Evolutionary conservation across 768 basidiomycete species (phyloP).

Genomic region (Mycena indigotica): DNA sequence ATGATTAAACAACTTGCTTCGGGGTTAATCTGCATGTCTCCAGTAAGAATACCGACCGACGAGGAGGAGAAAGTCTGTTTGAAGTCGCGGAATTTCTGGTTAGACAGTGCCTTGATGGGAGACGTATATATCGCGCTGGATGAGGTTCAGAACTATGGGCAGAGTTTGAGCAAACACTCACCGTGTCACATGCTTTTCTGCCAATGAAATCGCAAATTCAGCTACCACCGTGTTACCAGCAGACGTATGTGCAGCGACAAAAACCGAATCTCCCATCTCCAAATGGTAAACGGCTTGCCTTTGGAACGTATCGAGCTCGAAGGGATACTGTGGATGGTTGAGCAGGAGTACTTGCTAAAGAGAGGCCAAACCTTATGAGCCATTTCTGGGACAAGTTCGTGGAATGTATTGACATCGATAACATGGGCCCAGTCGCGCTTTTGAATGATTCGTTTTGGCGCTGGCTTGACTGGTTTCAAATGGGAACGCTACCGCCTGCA

Average conservation of each 20-base stretch:
- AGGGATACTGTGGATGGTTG: slow-evolving; percentile 75
- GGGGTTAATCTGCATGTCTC: slow-evolving; percentile 98
- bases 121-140: slow-evolving; percentile 95
- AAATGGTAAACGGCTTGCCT: slow-evolving; percentile 98
- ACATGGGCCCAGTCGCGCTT: slow-evolving; percentile 99
- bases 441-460: slow-evolving; percentile 49
- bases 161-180: slow-evolving; percentile 33
- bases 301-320: slow-evolving; percentile 97
- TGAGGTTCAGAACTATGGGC: slow-evolving; percentile 17
- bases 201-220: slow-evolving; percentile 96
- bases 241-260: slow-evolving; percentile 99
- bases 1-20: slow-evolving; percentile 97
- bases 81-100: slow-evolving; percentile 99
- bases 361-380: slow-evolving; percentile 72
- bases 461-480: slow-evolving; percentile 54
- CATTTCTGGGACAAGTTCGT: slow-evolving; percentile 94
- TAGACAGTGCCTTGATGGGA: slow-evolving; percentile 97
- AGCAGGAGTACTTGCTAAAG: background rate
- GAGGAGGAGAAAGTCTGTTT: slow-evolving; percentile 91
- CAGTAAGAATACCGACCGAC: slow-evolving; percentile 94
- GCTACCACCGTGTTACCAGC: slow-evolving; percentile 99
- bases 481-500: slow-evolving; percentile 65
- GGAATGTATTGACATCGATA: slow-evolving; percentile 90
- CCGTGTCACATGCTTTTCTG: slow-evolving; percentile 99
- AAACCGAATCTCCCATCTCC: slow-evolving; percentile 96